Evolutionary conservation across 2,329 filamentous ascomycete genomes (phyloP), one percentile per base, ranked within the genome.

Genomic region (Exophiala oligosperma): DNA sequence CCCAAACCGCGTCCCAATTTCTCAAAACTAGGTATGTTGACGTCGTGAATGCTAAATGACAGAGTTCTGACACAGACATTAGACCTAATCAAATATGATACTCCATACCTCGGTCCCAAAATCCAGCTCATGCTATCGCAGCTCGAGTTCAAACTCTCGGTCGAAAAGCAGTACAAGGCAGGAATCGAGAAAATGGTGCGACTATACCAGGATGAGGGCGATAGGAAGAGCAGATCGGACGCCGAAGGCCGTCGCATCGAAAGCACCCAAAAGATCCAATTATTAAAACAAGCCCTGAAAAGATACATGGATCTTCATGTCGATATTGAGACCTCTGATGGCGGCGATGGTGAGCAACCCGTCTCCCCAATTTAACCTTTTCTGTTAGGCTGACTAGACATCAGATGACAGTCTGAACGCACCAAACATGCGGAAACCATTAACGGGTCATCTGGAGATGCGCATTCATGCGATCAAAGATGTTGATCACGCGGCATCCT

Each of bases 101-200:
- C 92, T 32, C 90, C 90, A 17, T 91, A 97, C 73, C 87, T 99
- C 62, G 94, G 94, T 35, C 93, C 94, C 60, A 92, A 95, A 67
- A 99, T 99, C 70, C 94, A 99, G 78, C 89, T 97, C 70, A 99
- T 99, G 94, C 81, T 99, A 70, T 96, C 94, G 49, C 94, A 99
- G 75, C 88, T 99, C 64, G 92, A 97, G 75, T 99, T 99, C 80
- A 99, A 99, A 79, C 84, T 99, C 61, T 96, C 94, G 66, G 94
- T 99, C 28, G 94, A 99, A 74, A 96, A 97, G 73, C 94, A 99
- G 76, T 99, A 99, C 76, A 92, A 97, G 66, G 95, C 96, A 71
- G 94, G 94, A 62, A 94, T 99, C 67, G 94, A 99, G 76, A 99
- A 99, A 79, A 97, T 99, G 94, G 91, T 97, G 48, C 91, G 94